Evolutionary conservation across 1,284 basidiomycete species (phyloP), one percentile per base, ranked within the genome.

Genomic region (Moesziomyces globuligerus): DNA sequence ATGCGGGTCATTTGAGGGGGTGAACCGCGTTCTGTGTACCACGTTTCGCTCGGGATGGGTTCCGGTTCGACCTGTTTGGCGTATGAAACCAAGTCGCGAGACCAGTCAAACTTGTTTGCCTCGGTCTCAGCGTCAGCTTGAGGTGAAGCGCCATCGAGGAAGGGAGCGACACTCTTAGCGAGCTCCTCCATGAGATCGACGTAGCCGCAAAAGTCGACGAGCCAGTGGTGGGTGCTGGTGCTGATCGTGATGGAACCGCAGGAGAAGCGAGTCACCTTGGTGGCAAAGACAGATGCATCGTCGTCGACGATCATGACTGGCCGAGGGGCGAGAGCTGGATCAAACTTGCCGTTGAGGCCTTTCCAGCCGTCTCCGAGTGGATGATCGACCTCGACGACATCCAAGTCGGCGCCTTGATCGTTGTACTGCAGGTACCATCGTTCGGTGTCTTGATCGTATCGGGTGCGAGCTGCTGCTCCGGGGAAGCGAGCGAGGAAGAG

Each of bases 141-240:
- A 43, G 42, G 25, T 28, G 17, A 18, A 10, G 42, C 21, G n/a
- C 29, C 26, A 8, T 43, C n/a, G 26, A 43, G 15, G n/a, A 43
- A 43, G 11, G 29, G 4, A 10, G 42, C 17, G 6, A 43, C 42
- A 13, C 42, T 28, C 4, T 18, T 13, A n/a, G 24, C 21, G n/a
- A 43, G 24, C 42, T 43, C 10, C 17, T 43, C 42, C 42, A 43
- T 28, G 37, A 49, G n/a, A 25, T 49, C 48, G 23, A 49, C 17
- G 48, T 49, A 49, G 24, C 48, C 34, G 18, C 24, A 24, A 41
- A 49, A 49, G 48, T 49, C 48, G 3, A 41, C 34, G 5, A 49
- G 38, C 48, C 48, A 49, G 38, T 49, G 48, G 17, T 49, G 48
- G 6, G 34, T 37, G 37, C 48, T 49, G n/a, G 48, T 49, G 23